Base-by-base conservation (phyloP, 768 basidiomycete genomes). In the Psilocybe tampanensis region DNA sequence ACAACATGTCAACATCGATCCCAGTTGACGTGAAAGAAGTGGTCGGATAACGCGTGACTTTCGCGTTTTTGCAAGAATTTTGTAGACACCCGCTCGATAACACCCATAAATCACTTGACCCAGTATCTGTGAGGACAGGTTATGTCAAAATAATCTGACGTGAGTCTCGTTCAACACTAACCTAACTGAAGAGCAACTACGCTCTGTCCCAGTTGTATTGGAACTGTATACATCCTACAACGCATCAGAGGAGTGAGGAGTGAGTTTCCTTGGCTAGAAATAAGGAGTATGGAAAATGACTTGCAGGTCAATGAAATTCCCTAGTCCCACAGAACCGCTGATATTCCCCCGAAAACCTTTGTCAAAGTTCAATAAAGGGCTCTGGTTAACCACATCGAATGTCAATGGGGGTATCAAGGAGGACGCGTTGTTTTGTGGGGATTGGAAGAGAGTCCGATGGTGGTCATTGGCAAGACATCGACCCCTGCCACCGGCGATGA, bases 101-200 rank as follows among this genome's bases (percentile, higher is more conserved):
- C 4, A 87, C 78, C 88, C 88, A 90, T 8, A 89, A 69, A 62
- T 90, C 88, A 33, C 85, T 83, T 3, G 88, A 89, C 19, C 88
- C 88, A 2, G 88, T 88, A 62, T 89, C 88, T 88, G 47, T 23
- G 45, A 8, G 9, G 56, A 49, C 44, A 52, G 23, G 51, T 49
- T 18, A 47, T 52, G 45, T 58, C 42, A 58, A n/a, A 29, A 26
- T 24, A 15, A 3, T 18, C 1, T 19, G 13, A 18, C 26, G 39
- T 41, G 24, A 29, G 6, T 12, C 7, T 36, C 3, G 5, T 52
- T 23, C 22, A 7, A 8, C 3, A 47, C 66, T 22, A 8, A 74
- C 72, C 73, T 22, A 73, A 59, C 52, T 73, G 71, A 39, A 73
- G 65, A 15, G 71, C 64, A 21, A 67, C 59, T 26, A 70, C 66